Evolutionary conservation across 805 yeast genomes (phyloP).

Genomic region (Kuraishia capsulata): DNA sequence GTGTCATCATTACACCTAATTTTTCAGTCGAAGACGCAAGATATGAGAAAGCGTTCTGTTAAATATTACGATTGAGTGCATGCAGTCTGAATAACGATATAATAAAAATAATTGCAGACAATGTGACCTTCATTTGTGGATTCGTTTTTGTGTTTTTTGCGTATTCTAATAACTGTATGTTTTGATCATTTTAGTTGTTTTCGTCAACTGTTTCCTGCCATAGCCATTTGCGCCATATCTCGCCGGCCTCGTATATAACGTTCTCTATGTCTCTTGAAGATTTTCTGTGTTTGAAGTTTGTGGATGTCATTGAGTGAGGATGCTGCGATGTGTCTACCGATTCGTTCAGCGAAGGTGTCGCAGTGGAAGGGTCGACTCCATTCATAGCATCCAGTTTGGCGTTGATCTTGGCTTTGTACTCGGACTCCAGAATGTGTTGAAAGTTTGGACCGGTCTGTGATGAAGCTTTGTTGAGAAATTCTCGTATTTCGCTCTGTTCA

Average conservation of each 20-base stretch:
- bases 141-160: not conserved
- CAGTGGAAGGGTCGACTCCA: not conserved
- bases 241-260: constrained; percentile 71
- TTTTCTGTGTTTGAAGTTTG: not conserved
- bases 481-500: constrained; percentile 84
- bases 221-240: constrained; percentile 79
- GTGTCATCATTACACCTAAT: no score
- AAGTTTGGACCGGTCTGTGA: constrained; percentile 29
- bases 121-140: no score
- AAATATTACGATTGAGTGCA: no score
- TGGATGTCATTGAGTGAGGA: not conserved
- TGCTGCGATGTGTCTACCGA: not conserved
- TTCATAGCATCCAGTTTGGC: not conserved
- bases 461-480: constrained; percentile 54
- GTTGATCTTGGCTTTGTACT: not conserved
- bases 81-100: no score
- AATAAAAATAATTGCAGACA: no score
- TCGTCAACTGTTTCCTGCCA: constrained; percentile 50
- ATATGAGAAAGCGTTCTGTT: no score
- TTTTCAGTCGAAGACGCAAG: no score
- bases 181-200: no score
- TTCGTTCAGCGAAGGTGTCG: not conserved
- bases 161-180: not conserved
- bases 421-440: constrained; percentile 17
- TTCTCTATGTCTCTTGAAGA: constrained; percentile 52